Percentiles rank a stretch among this genome's conserved stretches.
Evolutionary conservation across 1,139 yeast genomes (phyloP).

Genomic region (Hanseniaspora uvarum): DNA sequence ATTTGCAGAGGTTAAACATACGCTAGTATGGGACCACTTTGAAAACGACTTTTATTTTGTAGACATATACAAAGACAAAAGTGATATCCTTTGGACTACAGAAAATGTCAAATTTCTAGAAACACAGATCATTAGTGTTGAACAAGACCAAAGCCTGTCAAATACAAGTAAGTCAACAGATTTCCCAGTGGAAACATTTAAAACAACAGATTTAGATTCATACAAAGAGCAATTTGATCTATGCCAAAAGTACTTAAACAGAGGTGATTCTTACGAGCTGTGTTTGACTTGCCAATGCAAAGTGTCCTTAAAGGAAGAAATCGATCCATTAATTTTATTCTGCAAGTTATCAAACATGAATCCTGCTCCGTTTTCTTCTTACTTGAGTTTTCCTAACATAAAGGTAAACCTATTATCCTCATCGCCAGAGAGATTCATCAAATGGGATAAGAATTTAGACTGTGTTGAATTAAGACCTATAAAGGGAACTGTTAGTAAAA

Average conservation of each 20-base stretch:
- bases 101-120: neutral
- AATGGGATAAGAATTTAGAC: constrained; percentile 49
- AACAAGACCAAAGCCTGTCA: neutral
- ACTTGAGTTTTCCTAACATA: constrained; percentile 57
- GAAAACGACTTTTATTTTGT: constrained; percentile 45
- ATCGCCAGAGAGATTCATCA: constrained; percentile 86
- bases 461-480: constrained; percentile 80
- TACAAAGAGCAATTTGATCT: constrained; percentile 48
- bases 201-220: constrained; percentile 45
- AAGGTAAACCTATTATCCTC: constrained; percentile 58
- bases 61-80: constrained; percentile 33
- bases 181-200: constrained; percentile 23
- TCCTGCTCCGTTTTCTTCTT: constrained; percentile 91
- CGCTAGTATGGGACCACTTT: constrained; percentile 45
- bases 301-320: constrained; percentile 28
- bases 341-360: constrained; percentile 59
- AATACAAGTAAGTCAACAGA: neutral
- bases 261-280: constrained; percentile 90
- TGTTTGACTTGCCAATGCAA: constrained; percentile 77
- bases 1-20: constrained; percentile 59
- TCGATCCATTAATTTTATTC: constrained; percentile 63
- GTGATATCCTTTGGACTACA: neutral
- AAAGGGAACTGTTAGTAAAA: constrained; percentile 67
- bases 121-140: neutral
- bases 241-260: constrained; percentile 59